Evolutionary conservation across 306 rosid genomes (phyloP), one percentile per base, ranked within the genome.

Genomic region (Trichosanthes truncata): DNA sequence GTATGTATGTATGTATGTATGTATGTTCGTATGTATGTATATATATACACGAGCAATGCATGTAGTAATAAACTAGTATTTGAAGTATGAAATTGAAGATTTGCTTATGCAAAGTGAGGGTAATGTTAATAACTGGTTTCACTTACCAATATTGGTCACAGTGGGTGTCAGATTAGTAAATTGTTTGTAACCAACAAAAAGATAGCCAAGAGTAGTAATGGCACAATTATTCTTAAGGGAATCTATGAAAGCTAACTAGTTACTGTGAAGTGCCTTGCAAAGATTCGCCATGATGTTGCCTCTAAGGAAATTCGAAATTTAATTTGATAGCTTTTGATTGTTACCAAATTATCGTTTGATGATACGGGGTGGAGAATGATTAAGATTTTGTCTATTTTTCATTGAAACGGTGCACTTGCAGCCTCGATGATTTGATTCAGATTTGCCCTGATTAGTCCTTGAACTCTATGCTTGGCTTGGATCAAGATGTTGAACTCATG

Each of bases 131-230:
- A 68, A 79, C 48, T 66, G 67, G 74, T 49, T 59, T 21, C 49
- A 57, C 79, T 86, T n/a, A 76, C 48, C 13, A 89, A 81, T 51
- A 78, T 79, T 80, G 82, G 83, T 83, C 38, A 43, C 26, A 74
- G 79, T 75, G 98, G 94, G 26, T 90, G 91, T 29, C 85, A 79
- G 78, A 81, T 94, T 62, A 94, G 98, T 78, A 93, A 93, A 75
- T 77, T 91, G 43, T 38, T 85, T 14, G 81, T 91, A 66, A 89
- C 97, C 23, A 84, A 84, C 71, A 86, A 51, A 65, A 91, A 91
- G 85, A 93, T 93, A 80, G 95, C 96, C 26, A 91, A 84, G 83
- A 97, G 98, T 79, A 93, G 98, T 81, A 93, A 93, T 67, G 98
- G 93, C 20, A 91, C 98, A 3, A 46, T 93, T 84, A 88, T 93